phyloP scores from a whole-genome alignment of 768 basidiomycete genomes.

The Mycena chlorophos region DNA sequence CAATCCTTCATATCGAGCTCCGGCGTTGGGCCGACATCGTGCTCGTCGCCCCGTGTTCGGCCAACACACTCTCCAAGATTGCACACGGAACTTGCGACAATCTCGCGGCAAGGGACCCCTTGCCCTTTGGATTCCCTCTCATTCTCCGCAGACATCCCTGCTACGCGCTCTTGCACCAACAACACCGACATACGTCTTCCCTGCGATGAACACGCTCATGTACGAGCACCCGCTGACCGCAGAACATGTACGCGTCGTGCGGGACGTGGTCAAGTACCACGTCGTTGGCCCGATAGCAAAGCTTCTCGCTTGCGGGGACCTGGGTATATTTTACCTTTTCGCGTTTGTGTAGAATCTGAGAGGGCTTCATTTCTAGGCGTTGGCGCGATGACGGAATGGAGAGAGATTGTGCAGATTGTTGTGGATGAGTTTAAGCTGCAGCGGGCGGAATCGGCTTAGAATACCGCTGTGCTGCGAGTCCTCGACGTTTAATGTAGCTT shows the following conservation, averaged over 20 bases:
- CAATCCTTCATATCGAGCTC: constrained; percentile 95
- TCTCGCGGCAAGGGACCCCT: constrained; percentile 55
- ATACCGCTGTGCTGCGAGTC: too few species aligned
- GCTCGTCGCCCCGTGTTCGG: constrained; percentile 92
- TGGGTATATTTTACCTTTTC: constrained; percentile 59
- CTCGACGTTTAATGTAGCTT: too few species aligned
- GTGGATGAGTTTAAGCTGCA: constrained; percentile 51
- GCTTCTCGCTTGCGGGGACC: constrained; percentile 85
- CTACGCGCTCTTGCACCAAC: constrained; percentile 80
- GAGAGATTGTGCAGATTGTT: constrained; percentile 77
- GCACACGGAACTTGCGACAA: constrained; percentile 89
- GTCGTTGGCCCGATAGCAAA: constrained; percentile 90
- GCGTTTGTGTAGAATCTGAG: not conserved
- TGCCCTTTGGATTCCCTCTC: not conserved
- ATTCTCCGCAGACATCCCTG: constrained; percentile 60
- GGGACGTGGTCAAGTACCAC: constrained; percentile 74
- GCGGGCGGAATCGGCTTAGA: too few species aligned
- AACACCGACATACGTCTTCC: constrained; percentile 89
- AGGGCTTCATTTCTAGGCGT: constrained; percentile 51
- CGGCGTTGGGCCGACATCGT: constrained; percentile 94
- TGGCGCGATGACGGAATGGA: constrained; percentile 98
- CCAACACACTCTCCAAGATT: constrained; percentile 95
- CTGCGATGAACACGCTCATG: constrained; percentile 99
- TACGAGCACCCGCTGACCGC: constrained; percentile 91
- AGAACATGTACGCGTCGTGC: constrained; percentile 74